A percentile compares a stretch with the other conserved stretches of the same genome.
Evolutionary conservation across 1,284 basidiomycete species (phyloP).

Genomic region (Ustilago esculenta): DNA sequence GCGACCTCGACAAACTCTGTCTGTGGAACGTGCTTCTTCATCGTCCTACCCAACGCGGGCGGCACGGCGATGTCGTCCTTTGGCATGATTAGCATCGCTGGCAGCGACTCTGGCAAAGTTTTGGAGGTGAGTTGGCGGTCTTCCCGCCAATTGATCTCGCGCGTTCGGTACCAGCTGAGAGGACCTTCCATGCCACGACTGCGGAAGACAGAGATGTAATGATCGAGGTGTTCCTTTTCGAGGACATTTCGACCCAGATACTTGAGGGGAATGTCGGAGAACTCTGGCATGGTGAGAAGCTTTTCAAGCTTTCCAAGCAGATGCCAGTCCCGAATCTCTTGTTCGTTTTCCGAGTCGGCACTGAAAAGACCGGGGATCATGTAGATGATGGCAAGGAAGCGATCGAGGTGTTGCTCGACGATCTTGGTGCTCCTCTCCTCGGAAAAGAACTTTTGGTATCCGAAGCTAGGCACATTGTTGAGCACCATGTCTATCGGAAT

Average conservation of each 20-base stretch:
- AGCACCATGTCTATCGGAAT: constrained; percentile 43
- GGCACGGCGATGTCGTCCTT: constrained; percentile 49
- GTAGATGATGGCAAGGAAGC: constrained; percentile 51
- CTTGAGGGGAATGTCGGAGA: constrained; percentile 39
- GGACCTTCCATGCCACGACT: constrained; percentile 58
- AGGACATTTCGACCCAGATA: constrained; percentile 29
- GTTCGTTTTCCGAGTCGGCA: constrained; percentile 30
- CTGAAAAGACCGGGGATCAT: constrained; percentile 49
- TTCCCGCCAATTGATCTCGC: constrained; percentile 53
- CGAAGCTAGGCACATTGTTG: constrained; percentile 47
- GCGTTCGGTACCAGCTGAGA: constrained; percentile 57
- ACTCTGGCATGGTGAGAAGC: constrained; percentile 45
- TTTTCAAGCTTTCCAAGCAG: constrained; percentile 48
- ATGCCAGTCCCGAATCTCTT: constrained; percentile 46
- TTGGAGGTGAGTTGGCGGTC: constrained; percentile 32
- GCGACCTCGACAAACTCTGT: constrained; percentile 35
- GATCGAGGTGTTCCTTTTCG: constrained; percentile 33
- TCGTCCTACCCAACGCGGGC: constrained; percentile 32
- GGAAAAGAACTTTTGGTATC: constrained; percentile 58
- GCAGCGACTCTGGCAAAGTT: constrained; percentile 38
- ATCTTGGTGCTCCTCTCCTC: constrained; percentile 51
- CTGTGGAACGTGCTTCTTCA: constrained; percentile 47
- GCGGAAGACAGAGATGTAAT: constrained; percentile 36
- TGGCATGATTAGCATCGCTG: constrained; percentile 43
- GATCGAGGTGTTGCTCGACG: constrained; percentile 50